Base-by-base conservation (phyloP, 2,329 filamentous ascomycete genomes). In the Fusarium irregulare region DNA sequence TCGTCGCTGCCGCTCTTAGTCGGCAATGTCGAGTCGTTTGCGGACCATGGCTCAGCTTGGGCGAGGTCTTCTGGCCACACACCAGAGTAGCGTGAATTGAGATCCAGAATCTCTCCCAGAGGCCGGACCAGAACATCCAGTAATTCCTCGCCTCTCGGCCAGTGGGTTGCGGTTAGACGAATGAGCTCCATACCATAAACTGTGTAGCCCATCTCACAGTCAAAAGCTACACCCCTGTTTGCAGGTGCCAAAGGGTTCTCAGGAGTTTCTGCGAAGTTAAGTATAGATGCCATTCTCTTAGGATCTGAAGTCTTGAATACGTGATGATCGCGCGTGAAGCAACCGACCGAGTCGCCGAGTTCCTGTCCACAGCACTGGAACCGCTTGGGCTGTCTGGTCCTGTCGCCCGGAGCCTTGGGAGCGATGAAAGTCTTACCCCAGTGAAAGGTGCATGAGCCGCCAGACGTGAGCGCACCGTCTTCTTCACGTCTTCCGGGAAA, bases 141-240 rank as follows among this genome's bases (percentile, higher is more conserved):
- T 0, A 99, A 80, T 55, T 87, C 86, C 55, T 90, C 87, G 21
- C 93, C 92, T 11, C 86, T 83, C 0, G 95, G 95, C 94, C 96
- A 99, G 12, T 91, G 89, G 6, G 95, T 91, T 7, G 93, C 94
- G 0, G 96, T 98, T 5, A 99, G 80, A 11, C 96, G 93, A 60
- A 98, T 91, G 20, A 99, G 86, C 78, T 99, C 96, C 70, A 98
- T 83, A 0, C 97, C 96, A 51, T 91, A 80, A 1, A 93, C 92
- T 0, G 97, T 99, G 77, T 97, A 98, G 7, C 93, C 93, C 96
- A 99, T 99, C 78, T 99, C 96, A 75, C 96, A 98, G 78, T 99
- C 96, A 75, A 99, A 95, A 69, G 90, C 92, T 13, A 98, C 89
- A 4, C 92, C 93, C 37, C 87, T 87, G 55, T 86, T 82, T 2